phyloP scores from a whole-genome alignment of 306 rosid genomes.

The Styphnolobium japonicum region DNA sequence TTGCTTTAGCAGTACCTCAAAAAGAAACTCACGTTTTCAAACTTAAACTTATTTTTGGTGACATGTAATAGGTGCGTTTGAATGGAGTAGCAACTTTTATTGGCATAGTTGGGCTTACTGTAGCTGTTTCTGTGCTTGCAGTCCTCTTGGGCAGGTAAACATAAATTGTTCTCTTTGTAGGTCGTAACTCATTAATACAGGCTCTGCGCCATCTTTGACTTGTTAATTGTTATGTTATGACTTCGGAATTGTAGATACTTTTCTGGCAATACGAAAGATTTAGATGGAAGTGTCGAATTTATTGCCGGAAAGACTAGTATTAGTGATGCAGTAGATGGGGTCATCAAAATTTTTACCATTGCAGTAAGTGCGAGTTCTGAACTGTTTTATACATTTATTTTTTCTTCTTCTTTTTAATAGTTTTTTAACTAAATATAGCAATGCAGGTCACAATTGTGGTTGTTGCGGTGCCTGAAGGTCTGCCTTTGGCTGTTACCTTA shows the following conservation, averaged over 20 bases:
- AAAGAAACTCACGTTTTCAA: slow-evolving; percentile 11
- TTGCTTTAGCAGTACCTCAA: slow-evolving; percentile 8
- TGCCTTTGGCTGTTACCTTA: slow-evolving; percentile 96
- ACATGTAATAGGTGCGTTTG: slow-evolving; percentile 78
- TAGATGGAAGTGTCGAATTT: slow-evolving; percentile 50
- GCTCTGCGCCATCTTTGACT: slow-evolving; percentile 22
- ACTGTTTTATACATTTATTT: not conserved
- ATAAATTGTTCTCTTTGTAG: not conserved
- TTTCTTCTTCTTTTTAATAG: not conserved
- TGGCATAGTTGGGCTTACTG: slow-evolving; percentile 90
- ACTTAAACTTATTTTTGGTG: slow-evolving; percentile 25
- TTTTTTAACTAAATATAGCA: slow-evolving; percentile 33
- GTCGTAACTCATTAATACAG: not conserved
- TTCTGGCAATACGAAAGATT: slow-evolving; percentile 56
- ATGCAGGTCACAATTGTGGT: slow-evolving; percentile 98
- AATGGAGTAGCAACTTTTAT: slow-evolving; percentile 98
- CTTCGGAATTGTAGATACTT: slow-evolving; percentile 64
- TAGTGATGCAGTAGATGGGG: slow-evolving; percentile 56
- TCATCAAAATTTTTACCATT: slow-evolving; percentile 79
- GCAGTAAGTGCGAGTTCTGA: slow-evolving; percentile 68
- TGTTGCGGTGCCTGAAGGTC: slow-evolving; percentile 99
- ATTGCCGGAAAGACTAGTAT: slow-evolving; percentile 51
- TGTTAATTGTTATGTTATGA: slow-evolving; percentile 19
- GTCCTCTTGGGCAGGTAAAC: slow-evolving; percentile 81
- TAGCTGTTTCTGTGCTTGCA: slow-evolving; percentile 75